Evolutionary conservation across 2,329 filamentous ascomycete species (phyloP), one percentile per base, ranked within the genome.

Genomic region (Talaromyces albobiverticillius): DNA sequence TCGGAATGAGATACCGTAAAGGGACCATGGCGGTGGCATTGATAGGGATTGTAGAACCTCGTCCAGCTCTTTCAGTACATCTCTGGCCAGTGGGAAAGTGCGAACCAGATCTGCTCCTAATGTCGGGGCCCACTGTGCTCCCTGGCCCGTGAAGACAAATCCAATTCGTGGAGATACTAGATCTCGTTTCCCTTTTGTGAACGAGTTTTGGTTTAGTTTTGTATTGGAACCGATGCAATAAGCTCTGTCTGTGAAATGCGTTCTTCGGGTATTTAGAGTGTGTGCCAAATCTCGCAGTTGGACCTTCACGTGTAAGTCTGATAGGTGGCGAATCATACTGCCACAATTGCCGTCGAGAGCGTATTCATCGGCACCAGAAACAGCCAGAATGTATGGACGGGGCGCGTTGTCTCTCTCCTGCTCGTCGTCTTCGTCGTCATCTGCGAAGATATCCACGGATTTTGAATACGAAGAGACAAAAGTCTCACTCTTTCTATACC

Each of bases 71-170:
- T 41, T 7, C 11, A 51, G 9, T 18, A 22, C 46, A 1, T 1
- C 4, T 5, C 16, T 25, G 13, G 38, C 22, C 9, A 13, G 4
- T 20, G 49, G 26, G 40, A 51, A 32, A 23, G 22, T 6, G 9
- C 16, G 2, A 8, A 32, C 5, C 22, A 43, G 25, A 1, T 51
- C 14, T 3, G 10, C 25, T 3, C 49, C 49, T 10, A 51, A 16
- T 1, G 7, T 11, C 4, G 40, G 10, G n/a, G n/a, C n/a, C 51
- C 51, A 53, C 11, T 53, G 51, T 7, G 51, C 41, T 10, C 51
- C 51, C 8, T 53, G 51, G 6, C 51, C 51, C 1, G 51, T 53
- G 26, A 53, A 46, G 13, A 53, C 14, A 31, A 46, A 40, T 26
- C 13, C 42, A 2, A 53, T 11, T 4, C 18, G 16, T 18, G 38